A percentile compares a stretch with the other conserved stretches of the same genome.
These are phyloP conservation scores for Penicillium bialowiezense DNA, from an alignment of 495 filamentous ascomycete species.

Conservation along the genomic window DNA sequence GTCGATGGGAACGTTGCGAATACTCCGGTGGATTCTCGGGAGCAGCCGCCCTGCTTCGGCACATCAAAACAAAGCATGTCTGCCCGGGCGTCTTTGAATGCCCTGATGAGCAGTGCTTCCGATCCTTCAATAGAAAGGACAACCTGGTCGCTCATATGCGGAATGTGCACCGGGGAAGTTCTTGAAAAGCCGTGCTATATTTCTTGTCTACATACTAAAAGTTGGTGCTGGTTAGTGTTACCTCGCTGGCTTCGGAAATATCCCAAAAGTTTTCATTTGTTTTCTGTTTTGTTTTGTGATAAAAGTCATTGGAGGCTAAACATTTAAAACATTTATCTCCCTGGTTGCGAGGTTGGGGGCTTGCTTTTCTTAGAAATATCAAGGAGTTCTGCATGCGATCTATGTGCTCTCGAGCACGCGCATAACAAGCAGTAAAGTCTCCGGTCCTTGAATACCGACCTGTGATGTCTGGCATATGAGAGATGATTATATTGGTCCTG, in stretches of 20 bases:
- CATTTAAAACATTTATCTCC: too few species aligned
- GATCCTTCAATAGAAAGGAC: constrained; percentile 16
- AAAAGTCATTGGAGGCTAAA: too few species aligned
- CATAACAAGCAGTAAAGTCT: too few species aligned
- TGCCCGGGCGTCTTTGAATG: constrained; percentile 11
- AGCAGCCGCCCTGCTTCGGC: constrained; percentile 15
- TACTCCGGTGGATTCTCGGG: constrained; percentile 12
- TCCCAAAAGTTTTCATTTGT: neutral
- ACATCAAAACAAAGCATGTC: constrained; percentile 17
- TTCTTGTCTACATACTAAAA: neutral
- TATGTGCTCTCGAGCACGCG: too few species aligned
- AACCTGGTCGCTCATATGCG: constrained; percentile 16
- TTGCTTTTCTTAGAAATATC: too few species aligned
- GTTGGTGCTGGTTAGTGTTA: neutral
- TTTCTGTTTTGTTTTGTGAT: too few species aligned
- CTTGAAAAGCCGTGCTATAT: neutral
- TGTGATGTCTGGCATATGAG: too few species aligned
- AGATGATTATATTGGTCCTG: too few species aligned
- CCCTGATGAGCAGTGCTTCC: constrained; percentile 1
- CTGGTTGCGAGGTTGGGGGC: too few species aligned
- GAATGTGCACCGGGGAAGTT: neutral
- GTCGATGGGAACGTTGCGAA: constrained; percentile 14
- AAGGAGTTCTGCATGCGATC: too few species aligned
- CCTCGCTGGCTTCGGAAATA: neutral
- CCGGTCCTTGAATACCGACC: too few species aligned